Percentiles rank a stretch among this genome's conserved stretches.
phyloP scores from a whole-genome alignment of 73 alveolate species.

The Paramecium octaurelia region DNA sequence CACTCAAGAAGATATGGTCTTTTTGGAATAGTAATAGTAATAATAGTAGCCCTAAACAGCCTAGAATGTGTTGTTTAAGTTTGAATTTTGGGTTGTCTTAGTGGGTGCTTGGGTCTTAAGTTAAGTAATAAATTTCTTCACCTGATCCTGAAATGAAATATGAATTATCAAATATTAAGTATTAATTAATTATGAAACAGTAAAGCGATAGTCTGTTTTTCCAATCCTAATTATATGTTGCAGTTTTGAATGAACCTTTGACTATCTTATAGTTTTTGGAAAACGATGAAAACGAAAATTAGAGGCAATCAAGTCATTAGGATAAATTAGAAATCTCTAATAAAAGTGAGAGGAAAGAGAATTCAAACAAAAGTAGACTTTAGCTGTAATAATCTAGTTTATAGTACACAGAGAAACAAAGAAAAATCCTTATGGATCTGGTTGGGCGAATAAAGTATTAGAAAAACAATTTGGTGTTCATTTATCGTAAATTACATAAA shows the following conservation, averaged over 20 bases:
- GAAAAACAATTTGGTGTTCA: constrained; percentile 16
- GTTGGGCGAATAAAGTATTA: constrained; percentile 37
- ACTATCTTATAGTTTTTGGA: not conserved
- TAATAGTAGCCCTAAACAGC: not conserved
- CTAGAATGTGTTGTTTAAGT: not conserved
- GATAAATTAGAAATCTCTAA: not conserved
- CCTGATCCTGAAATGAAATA: not conserved
- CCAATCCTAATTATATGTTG: not conserved
- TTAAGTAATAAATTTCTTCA: not conserved
- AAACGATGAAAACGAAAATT: not conserved
- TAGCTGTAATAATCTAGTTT: not conserved
- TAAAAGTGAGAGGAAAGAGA: not conserved
- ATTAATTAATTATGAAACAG: constrained; percentile 32
- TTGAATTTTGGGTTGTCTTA: constrained; percentile 20
- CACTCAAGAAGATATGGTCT: not conserved
- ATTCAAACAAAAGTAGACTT: not conserved
- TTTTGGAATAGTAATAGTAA: not conserved
- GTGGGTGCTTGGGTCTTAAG: not conserved
- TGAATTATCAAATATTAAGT: not conserved
- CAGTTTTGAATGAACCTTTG: not conserved
- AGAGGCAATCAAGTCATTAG: not conserved
- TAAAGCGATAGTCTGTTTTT: not conserved
- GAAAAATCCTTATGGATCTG: constrained; percentile 32
- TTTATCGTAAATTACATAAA: not conserved
- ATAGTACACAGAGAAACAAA: not conserved